Conservation (phyloP, 768 basidiomycete species). For the Boletus speciosus region DNA sequence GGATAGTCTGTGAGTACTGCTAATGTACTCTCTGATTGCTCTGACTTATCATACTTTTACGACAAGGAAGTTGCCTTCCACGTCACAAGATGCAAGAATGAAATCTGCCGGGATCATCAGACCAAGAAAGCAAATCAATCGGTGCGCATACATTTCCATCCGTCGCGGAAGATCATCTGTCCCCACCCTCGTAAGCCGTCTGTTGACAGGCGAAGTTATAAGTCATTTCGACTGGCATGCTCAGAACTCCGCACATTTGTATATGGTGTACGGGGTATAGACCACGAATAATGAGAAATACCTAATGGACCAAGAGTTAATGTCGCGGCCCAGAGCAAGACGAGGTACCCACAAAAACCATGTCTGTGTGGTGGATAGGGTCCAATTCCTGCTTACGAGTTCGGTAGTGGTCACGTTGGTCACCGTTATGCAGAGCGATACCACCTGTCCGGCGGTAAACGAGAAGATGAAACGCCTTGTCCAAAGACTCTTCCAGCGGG, state of each 20-base stretch:
- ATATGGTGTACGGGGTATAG: constrained; percentile 89
- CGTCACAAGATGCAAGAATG: constrained; percentile 75
- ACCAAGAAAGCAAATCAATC: not conserved
- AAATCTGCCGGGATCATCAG: constrained; percentile 48
- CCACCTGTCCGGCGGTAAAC: constrained; percentile 73
- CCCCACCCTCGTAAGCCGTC: constrained; percentile 85
- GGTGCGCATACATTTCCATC: constrained; percentile 74
- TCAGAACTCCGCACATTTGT: constrained; percentile 56
- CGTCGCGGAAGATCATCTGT: constrained; percentile 67
- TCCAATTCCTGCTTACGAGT: constrained; percentile 64
- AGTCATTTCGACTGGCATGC: not conserved
- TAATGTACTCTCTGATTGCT: not conserved
- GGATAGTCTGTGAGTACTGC: not conserved
- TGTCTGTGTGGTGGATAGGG: constrained; percentile 76
- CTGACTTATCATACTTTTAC: constrained; percentile 50
- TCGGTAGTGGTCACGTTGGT: constrained; percentile 87
- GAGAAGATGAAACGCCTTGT: constrained; percentile 69
- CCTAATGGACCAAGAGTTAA: constrained; percentile 34
- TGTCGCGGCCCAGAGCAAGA: not conserved
- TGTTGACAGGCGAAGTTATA: constrained; percentile 24
- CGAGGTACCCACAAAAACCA: constrained; percentile 65
- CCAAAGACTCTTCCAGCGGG: constrained; percentile 73
- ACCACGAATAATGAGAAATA: constrained; percentile 72
- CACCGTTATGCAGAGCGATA: constrained; percentile 85
- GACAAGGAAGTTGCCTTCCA: constrained; percentile 85